Conservation (phyloP, 495 filamentous ascomycete genomes). For the Amphirosellinia nigrospora region DNA sequence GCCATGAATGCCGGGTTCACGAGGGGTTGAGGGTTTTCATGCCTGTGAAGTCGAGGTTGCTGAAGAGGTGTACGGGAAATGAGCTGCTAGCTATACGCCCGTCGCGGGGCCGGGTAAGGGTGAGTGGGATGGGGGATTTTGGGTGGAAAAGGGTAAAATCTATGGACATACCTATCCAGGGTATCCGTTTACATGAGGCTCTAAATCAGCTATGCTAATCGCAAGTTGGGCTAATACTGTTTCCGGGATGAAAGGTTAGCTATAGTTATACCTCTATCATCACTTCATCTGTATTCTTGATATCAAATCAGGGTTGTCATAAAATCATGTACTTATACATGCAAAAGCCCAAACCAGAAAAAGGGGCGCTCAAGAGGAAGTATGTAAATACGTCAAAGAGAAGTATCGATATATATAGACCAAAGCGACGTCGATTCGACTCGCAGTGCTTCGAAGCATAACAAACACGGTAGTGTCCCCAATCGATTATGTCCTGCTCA, state of each 20-base stretch:
- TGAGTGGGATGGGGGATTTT: background rate
- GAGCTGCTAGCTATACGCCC: constrained; percentile 36
- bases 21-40: constrained; percentile 30
- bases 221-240: background rate
- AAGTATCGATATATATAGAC: constrained; percentile 14
- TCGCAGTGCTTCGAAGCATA: constrained; percentile 1
- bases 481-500: background rate
- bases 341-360: background rate
- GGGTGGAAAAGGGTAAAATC: background rate
- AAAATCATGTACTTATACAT: background rate
- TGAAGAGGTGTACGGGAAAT: constrained; percentile 30
- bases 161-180: background rate
- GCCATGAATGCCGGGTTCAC: constrained; percentile 25
- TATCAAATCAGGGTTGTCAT: constrained; percentile 1
- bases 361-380: background rate
- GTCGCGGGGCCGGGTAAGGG: background rate
- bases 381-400: background rate
- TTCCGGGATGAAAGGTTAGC: background rate
- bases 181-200: background rate
- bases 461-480: background rate
- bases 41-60: constrained; percentile 31
- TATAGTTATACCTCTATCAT: background rate
- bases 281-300: background rate
- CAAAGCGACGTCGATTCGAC: background rate
- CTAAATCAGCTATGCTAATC: background rate